phyloP scores from a whole-genome alignment of 2,329 filamentous ascomycete genomes.

The Penicillium sp. region DNA sequence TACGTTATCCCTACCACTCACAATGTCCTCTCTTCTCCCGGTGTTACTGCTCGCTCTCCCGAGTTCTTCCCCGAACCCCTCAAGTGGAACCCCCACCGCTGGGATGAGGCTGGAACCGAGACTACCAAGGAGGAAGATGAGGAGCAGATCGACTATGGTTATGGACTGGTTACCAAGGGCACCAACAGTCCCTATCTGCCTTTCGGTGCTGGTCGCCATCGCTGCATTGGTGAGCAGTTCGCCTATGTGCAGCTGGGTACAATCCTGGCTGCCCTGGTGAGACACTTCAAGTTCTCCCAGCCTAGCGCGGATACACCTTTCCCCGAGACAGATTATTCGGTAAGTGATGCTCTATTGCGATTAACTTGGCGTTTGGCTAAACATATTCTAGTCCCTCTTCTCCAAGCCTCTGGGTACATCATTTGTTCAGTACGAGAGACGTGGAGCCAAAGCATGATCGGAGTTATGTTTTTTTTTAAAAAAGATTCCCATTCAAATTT shows the following conservation, averaged over 20 bases:
- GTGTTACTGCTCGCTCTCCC: constrained; percentile 70
- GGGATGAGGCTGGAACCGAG: constrained; percentile 62
- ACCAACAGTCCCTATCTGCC: constrained; percentile 86
- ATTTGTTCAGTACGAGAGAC: constrained; percentile 69
- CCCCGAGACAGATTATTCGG: constrained; percentile 58
- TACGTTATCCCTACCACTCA: constrained; percentile 80
- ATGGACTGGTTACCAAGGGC: constrained; percentile 89
- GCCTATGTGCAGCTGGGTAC: constrained; percentile 89
- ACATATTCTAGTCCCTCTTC: constrained; percentile 57
- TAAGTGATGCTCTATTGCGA: constrained; percentile 28
- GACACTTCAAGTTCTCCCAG: constrained; percentile 77
- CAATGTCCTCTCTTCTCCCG: constrained; percentile 79
- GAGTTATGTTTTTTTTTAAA: neutral
- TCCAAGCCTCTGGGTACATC: constrained; percentile 71
- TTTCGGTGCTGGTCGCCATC: constrained; percentile 87
- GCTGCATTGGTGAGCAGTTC: constrained; percentile 96
- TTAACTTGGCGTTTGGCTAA: constrained; percentile 9
- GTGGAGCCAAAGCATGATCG: constrained; percentile 32
- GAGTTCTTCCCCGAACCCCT: constrained; percentile 79
- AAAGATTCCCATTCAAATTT: constrained; percentile 4
- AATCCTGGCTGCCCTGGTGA: constrained; percentile 74
- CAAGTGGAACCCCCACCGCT: constrained; percentile 87
- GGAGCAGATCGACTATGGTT: constrained; percentile 88
- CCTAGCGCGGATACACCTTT: constrained; percentile 26
- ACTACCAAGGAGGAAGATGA: constrained; percentile 54